These are phyloP conservation scores for Clarireedia paspali DNA, from an alignment of 2,329 filamentous ascomycete species.

Conservation along the genomic window DNA sequence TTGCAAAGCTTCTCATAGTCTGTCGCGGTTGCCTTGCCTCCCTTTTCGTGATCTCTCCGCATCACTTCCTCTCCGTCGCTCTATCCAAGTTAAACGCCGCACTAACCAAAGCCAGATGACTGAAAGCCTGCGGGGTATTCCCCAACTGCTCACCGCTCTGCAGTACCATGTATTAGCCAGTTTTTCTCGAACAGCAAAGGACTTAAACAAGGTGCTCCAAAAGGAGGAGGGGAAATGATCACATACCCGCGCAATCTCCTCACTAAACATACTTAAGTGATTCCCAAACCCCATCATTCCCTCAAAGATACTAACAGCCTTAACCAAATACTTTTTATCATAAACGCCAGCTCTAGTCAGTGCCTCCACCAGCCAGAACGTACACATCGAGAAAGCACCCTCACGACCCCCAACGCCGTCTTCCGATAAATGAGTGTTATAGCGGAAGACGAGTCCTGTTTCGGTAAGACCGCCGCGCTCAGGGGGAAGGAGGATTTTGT, in stretches of 20 bases:
- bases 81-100: constrained; percentile 70
- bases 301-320: constrained; percentile 64
- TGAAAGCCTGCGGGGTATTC: constrained; percentile 74
- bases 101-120: constrained; percentile 66
- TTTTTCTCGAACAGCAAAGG: too few relatives aligned
- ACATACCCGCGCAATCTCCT: constrained; percentile 57
- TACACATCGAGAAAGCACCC: constrained; percentile 75
- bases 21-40: too few relatives aligned
- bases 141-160: constrained; percentile 65
- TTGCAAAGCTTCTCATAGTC: too few relatives aligned
- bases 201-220: too few relatives aligned
- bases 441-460: constrained; percentile 68
- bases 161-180: too few relatives aligned
- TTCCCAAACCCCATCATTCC: constrained; percentile 73
- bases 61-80: constrained; percentile 21
- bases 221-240: too few relatives aligned
- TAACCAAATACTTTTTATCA: constrained; percentile 54
- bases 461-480: constrained; percentile 71
- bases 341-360: constrained; percentile 61
- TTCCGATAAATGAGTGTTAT: constrained; percentile 60
- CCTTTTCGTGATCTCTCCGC: too few relatives aligned
- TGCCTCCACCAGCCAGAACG: constrained; percentile 76
- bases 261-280: constrained; percentile 70
- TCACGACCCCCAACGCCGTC: constrained; percentile 69
- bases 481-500: constrained; percentile 61